These are phyloP conservation scores for Exophiala sp. DNA, from an alignment of 2,329 filamentous ascomycete species.

Conservation along the genomic window DNA sequence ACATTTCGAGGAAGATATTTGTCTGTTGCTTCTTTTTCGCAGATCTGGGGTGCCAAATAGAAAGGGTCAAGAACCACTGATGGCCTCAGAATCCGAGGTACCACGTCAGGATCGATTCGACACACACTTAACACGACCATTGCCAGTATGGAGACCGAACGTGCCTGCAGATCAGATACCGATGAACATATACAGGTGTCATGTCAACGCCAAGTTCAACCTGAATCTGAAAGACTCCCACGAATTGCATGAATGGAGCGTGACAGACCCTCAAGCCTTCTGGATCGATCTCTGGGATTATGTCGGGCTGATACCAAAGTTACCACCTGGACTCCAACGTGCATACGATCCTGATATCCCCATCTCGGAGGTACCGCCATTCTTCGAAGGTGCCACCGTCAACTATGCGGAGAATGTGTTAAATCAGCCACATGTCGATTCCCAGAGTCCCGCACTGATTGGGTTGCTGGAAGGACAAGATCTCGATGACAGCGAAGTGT, in stretches of 20 bases:
- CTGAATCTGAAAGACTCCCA: slow-evolving; percentile 25
- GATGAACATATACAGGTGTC: slow-evolving; percentile 14
- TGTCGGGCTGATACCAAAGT: slow-evolving; percentile 30
- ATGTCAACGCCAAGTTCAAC: slow-evolving; percentile 16
- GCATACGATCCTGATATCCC: slow-evolving; percentile 38
- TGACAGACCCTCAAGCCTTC: slow-evolving; percentile 39
- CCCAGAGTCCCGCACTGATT: slow-evolving; percentile 36
- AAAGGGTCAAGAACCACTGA: not conserved
- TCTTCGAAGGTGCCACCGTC: slow-evolving; percentile 35
- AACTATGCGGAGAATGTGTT: slow-evolving; percentile 43
- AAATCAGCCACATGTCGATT: slow-evolving; percentile 33
- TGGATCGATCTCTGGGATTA: slow-evolving; percentile 42
- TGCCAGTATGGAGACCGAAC: slow-evolving; percentile 4
- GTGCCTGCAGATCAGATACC: slow-evolving; percentile 2
- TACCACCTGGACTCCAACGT: slow-evolving; percentile 31
- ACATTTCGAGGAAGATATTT: too few relatives aligned
- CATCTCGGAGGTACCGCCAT: slow-evolving; percentile 37
- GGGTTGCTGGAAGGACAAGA: slow-evolving; percentile 38
- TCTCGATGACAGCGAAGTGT: slow-evolving; percentile 32
- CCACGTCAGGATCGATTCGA: not conserved
- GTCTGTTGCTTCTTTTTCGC: not conserved
- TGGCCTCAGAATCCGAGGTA: not conserved
- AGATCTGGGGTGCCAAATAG: too few relatives aligned
- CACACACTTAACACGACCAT: not conserved
- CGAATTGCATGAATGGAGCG: slow-evolving; percentile 41